Evolutionary conservation across 1,139 yeast species (phyloP), one percentile per base, ranked within the genome.

Genomic region (Zygotorulaspora mrakii): DNA sequence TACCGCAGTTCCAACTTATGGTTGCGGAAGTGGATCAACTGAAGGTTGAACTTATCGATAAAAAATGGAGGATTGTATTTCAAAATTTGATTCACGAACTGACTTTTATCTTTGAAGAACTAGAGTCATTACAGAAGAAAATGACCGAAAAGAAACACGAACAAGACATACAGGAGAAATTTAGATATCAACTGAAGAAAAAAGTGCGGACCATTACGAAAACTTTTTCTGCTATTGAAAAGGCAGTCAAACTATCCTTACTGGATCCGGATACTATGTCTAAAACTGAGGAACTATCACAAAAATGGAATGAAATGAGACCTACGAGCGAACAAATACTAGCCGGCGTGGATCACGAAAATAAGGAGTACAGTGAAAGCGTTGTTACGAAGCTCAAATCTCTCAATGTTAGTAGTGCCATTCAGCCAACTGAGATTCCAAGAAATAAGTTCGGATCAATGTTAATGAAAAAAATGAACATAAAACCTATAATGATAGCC

Each of bases 1-100:
- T 67, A 8, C 59, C 61, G 7, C 66, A 69, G 39, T 72, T 76
- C 64, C 57, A 65, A 3, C 59, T 61, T 33, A 64, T 81, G 31
- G 62, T 65, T 6, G 49, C 51, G 7, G 74, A 72, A 35, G 51
- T 76, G 9, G 53, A 55, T 7, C 56, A 53, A 4, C 61, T 79
- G 42, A 74, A 73, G 51, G 50, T 49, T 6, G 77, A 73, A 33
- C 52, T 73, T 12, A 68, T 81, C 1, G 79, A 76, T 42, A 64
- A 66, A 23, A 70, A 76, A 49, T 81, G 87, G 88, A 64, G 69
- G 44, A 68, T 69, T 18, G 63, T 78, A 1, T 77, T 77, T 47
- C 61, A 57, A 10, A 70, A 66, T 43, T 54, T 78, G 37, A 63
- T 70, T 33, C 59, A 60, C 4, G 76, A 75, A 46, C 55, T 73